Conservation (phyloP, 2,329 filamentous ascomycete genomes). For the Cytospora leucostoma region DNA sequence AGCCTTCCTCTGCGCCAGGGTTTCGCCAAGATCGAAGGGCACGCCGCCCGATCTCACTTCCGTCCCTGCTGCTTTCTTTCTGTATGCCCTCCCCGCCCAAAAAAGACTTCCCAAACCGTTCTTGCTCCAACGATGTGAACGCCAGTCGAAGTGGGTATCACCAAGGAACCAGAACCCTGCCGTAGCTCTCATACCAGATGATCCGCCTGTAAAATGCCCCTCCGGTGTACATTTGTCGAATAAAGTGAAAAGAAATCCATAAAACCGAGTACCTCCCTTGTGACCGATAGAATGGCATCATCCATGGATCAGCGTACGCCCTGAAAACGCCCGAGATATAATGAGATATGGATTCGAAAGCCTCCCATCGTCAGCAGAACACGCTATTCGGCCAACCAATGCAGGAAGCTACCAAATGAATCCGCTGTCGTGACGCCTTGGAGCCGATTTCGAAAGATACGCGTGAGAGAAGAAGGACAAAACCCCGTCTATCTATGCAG, state of each 20-base stretch:
- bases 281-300: slow-evolving; percentile 10
- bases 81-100: background rate
- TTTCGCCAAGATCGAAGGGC: background rate
- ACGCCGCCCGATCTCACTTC: background rate
- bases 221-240: slow-evolving; percentile 24
- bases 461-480: slow-evolving; percentile 10
- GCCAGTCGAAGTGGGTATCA: slow-evolving; percentile 25
- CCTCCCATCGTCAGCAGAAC: slow-evolving; percentile 14
- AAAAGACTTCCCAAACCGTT: slow-evolving; percentile 11
- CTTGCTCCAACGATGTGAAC: slow-evolving; percentile 22
- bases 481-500: slow-evolving; percentile 22
- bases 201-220: slow-evolving; percentile 16
- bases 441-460: slow-evolving; percentile 21
- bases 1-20: slow-evolving; percentile 12
- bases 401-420: slow-evolving; percentile 16
- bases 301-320: slow-evolving; percentile 17
- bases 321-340: slow-evolving; percentile 19
- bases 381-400: slow-evolving; percentile 25
- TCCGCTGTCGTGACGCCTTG: slow-evolving; percentile 19
- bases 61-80: slow-evolving; percentile 3
- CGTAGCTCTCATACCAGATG: slow-evolving; percentile 25
- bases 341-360: slow-evolving; percentile 9
- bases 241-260: slow-evolving; percentile 22
- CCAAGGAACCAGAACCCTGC: slow-evolving; percentile 21
- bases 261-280: slow-evolving; percentile 10